Percentiles rank a stretch among this genome's conserved stretches.
These are phyloP conservation scores for Magnaporthales sp. DNA, from an alignment of 2,329 filamentous ascomycete species.

Conservation along the genomic window DNA sequence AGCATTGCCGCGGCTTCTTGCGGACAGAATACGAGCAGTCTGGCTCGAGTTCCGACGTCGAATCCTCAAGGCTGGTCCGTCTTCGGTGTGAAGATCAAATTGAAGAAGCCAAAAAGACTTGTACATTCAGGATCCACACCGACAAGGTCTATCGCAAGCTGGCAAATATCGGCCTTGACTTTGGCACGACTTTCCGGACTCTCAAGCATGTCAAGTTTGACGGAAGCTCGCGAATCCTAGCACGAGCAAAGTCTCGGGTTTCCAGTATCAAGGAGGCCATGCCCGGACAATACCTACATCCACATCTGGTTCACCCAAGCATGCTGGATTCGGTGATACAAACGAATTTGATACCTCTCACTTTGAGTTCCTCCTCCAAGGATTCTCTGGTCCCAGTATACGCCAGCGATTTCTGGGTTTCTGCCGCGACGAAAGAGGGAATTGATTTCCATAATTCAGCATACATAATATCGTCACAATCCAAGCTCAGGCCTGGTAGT, in stretches of 20 bases:
- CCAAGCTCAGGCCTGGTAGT: conserved; percentile 6
- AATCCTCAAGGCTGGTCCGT: not conserved
- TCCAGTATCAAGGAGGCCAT: conserved; percentile 6
- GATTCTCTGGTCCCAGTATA: conserved; percentile 8
- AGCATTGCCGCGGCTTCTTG: conserved; percentile 17
- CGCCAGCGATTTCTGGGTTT: conserved; percentile 8
- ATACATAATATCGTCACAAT: conserved; percentile 11
- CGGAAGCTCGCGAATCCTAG: not conserved
- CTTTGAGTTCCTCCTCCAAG: not conserved
- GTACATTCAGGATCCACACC: conserved; percentile 8
- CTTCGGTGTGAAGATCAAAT: not conserved
- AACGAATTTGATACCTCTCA: not conserved
- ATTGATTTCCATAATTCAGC: conserved; percentile 9
- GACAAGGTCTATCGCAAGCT: conserved; percentile 6
- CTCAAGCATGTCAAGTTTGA: conserved; percentile 11
- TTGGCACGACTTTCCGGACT: conserved; percentile 13
- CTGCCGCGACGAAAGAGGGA: conserved; percentile 3
- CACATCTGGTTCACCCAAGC: conserved; percentile 12
- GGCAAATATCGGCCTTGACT: conserved; percentile 12
- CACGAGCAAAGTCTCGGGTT: not conserved
- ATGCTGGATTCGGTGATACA: conserved; percentile 13
- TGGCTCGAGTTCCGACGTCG: not conserved
- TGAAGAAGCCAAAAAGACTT: conserved; percentile 5
- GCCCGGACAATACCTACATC: conserved; percentile 11
- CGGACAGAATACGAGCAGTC: conserved; percentile 6